Conservation (phyloP, 1,139 yeast genomes). For the Magnusiomyces suaveolens region DNA sequence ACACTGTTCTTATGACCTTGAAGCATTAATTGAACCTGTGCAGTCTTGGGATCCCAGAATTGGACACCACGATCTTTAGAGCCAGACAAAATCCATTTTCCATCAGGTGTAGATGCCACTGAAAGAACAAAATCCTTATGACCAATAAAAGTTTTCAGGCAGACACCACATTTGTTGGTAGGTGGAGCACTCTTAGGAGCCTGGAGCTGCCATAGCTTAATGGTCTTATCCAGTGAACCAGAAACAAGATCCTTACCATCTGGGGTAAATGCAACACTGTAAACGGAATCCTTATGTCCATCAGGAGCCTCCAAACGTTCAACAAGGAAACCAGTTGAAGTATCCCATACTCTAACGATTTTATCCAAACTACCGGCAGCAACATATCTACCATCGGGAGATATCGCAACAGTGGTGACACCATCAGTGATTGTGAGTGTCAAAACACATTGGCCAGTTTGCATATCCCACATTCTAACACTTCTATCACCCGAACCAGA, state of each 20-base stretch:
- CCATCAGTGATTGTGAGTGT: constrained; percentile 77
- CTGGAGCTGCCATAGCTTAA: constrained; percentile 86
- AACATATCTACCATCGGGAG: constrained; percentile 81
- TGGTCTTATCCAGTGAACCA: constrained; percentile 92
- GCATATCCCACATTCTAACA: constrained; percentile 93
- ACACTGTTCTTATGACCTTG: constrained; percentile 97
- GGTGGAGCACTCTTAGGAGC: constrained; percentile 36
- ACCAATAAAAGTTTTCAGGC: constrained; percentile 90
- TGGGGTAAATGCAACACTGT: constrained; percentile 87
- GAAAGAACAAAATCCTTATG: constrained; percentile 93
- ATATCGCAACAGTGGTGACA: constrained; percentile 68
- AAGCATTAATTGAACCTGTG: constrained; percentile 88
- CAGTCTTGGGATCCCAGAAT: constrained; percentile 90
- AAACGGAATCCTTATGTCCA: constrained; percentile 94
- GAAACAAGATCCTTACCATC: constrained; percentile 89
- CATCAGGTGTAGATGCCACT: constrained; percentile 91
- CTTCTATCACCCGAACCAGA: constrained; percentile 97
- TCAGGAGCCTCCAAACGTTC: constrained; percentile 91
- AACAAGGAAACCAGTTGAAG: constrained; percentile 74
- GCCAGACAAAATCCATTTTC: constrained; percentile 85
- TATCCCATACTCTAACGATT: constrained; percentile 96
- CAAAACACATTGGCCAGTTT: constrained; percentile 73
- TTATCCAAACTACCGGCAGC: constrained; percentile 97
- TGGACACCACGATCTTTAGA: constrained; percentile 96
- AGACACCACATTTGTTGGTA: constrained; percentile 40